Conservation (phyloP, 2,329 filamentous ascomycete species). For the Ramularia endophylla region DNA sequence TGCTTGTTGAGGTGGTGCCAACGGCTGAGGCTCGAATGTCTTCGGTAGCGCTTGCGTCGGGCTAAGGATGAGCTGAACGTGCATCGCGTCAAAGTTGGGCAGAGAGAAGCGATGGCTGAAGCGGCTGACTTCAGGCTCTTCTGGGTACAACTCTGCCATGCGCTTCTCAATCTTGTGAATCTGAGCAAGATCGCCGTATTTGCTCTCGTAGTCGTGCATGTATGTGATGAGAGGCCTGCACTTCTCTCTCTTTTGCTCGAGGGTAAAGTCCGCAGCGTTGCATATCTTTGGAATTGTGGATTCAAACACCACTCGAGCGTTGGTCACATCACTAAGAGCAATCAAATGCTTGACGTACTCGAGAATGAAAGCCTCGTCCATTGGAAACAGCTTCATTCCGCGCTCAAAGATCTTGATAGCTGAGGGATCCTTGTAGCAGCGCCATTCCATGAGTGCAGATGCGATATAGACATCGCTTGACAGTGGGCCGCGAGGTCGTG, state of each 20-base stretch:
- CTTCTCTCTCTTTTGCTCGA: slow-evolving; percentile 44
- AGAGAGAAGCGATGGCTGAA: slow-evolving; percentile 72
- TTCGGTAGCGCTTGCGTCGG: slow-evolving; percentile 65
- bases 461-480: slow-evolving; percentile 95
- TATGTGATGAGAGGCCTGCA: slow-evolving; percentile 82
- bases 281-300: slow-evolving; percentile 76
- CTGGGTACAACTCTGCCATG: slow-evolving; percentile 89
- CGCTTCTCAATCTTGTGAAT: slow-evolving; percentile 85
- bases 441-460: slow-evolving; percentile 85
- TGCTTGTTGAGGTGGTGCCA: slow-evolving; percentile 6
- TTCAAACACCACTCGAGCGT: slow-evolving; percentile 93
- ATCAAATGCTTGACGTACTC: slow-evolving; percentile 96
- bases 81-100: slow-evolving; percentile 69
- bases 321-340: slow-evolving; percentile 79
- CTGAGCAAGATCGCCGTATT: slow-evolving; percentile 87
- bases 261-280: slow-evolving; percentile 58
- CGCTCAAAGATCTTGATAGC: slow-evolving; percentile 95
- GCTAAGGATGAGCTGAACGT: slow-evolving; percentile 76
- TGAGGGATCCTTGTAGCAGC: slow-evolving; percentile 90
- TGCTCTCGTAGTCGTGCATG: slow-evolving; percentile 92
- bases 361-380: slow-evolving; percentile 87
- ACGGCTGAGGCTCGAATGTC: slow-evolving; percentile 15
- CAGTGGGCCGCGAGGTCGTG: slow-evolving; percentile 76
- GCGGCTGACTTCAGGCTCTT: slow-evolving; percentile 68
- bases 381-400: slow-evolving; percentile 85